Base-by-base conservation (phyloP, 257 asterid genomes). In the Perilla frutescens region DNA sequence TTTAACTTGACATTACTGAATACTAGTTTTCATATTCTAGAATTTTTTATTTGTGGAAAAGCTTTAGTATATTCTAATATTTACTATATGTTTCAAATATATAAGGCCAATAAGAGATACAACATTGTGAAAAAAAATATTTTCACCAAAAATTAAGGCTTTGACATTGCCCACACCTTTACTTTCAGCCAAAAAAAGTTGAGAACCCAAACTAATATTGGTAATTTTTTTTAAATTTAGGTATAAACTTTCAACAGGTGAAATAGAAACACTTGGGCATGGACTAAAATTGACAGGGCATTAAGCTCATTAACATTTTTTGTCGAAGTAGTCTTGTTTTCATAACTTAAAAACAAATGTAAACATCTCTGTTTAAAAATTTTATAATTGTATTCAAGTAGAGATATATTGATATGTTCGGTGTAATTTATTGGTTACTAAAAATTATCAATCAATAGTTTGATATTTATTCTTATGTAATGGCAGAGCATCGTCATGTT, bases 401-500 rank as follows among this genome's bases (percentile, higher is more conserved):
- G 34, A 58, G 44, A 31, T 68, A 39, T 26, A 57, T 66, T 15
- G 15, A 45, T 66, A 66, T 53, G 44, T 45, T 12, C 47, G 29
- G 37, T 58, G 32, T 54, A 20, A 58, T 63, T 5, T 68, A 34
- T 51, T 54, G 73, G 32, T 75, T 51, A 8, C 41, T 56, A 26
- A 66, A 59, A 20, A 14, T 50, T 50, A 62, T 70, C 47, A 45
- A 40, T 61, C 64, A 72, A 43, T 54, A 45, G 68, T 65, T 57
- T 81, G 77, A 61, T 26, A 55, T 70, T 73, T 66, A 62, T 47
- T 84, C 63, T 73, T 72, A 70, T 84, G 55, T 72, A 72, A 75
- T 80, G 81, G 80, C 98, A 95, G 99, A 95, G 85, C 99, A 95
- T 80, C 97, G 99, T 7, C 99, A 95, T 55, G 99, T 95, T 76